These are phyloP conservation scores for Torulaspora microellipsoides DNA, from an alignment of 805 yeast species.

Conservation along the genomic window DNA sequence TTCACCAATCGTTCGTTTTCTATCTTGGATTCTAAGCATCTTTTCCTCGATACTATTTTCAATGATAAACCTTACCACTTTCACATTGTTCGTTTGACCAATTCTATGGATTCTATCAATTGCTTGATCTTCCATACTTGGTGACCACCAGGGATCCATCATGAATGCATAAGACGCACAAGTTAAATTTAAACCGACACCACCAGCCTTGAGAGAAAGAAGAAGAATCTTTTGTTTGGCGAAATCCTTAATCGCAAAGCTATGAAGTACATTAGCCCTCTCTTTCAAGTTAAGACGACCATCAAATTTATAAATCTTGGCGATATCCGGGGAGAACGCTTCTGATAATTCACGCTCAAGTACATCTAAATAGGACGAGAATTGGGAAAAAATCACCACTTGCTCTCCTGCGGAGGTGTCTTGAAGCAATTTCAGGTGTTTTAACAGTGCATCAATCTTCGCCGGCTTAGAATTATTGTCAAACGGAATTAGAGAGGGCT, in stretches of 20 bases:
- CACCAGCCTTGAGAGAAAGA: slow-evolving; percentile 85
- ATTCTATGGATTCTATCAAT: slow-evolving; percentile 88
- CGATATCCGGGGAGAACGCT: slow-evolving; percentile 37
- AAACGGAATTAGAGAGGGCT: slow-evolving; percentile 19
- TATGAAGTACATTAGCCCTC: slow-evolving; percentile 54
- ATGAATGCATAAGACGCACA: slow-evolving; percentile 79
- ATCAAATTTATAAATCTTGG: slow-evolving; percentile 63
- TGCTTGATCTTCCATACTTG: slow-evolving; percentile 86
- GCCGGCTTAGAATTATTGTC: slow-evolving; percentile 49
- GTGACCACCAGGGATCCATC: slow-evolving; percentile 99
- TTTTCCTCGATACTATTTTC: slow-evolving; percentile 80
- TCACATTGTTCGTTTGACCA: slow-evolving; percentile 73
- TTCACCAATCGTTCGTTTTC: slow-evolving; percentile 77
- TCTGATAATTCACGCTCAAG: slow-evolving; percentile 56
- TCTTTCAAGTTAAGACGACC: slow-evolving; percentile 69
- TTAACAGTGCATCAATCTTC: slow-evolving; percentile 63
- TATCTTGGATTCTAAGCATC: slow-evolving; percentile 82
- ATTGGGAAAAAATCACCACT: slow-evolving; percentile 86
- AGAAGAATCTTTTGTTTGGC: slow-evolving; percentile 47
- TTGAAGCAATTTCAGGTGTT: slow-evolving; percentile 51
- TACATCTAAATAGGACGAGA: slow-evolving; percentile 74
- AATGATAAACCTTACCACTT: slow-evolving; percentile 74
- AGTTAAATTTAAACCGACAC: slow-evolving; percentile 86
- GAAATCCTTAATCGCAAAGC: slow-evolving; percentile 42
- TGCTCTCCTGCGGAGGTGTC: slow-evolving; percentile 61